These are phyloP conservation scores for Hypoxylon trugodes DNA, from an alignment of 495 filamentous ascomycete species.

Conservation along the genomic window DNA sequence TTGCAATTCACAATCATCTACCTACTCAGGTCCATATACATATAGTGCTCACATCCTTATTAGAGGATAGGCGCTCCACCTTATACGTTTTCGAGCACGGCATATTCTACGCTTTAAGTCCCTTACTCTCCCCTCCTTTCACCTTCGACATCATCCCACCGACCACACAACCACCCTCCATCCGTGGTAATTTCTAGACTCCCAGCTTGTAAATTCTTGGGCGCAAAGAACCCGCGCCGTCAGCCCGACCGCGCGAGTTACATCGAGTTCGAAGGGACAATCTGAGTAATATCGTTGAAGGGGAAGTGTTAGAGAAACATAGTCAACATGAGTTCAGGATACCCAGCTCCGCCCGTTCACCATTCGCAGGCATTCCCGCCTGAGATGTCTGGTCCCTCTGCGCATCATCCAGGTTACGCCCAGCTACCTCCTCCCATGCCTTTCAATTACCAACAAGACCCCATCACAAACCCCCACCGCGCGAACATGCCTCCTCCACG, in stretches of 20 bases:
- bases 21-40: conserved; percentile 10
- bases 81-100: conserved; percentile 28
- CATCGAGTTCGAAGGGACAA: conserved; percentile 1
- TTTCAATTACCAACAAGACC: conserved; percentile 42
- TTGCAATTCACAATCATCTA: conserved; percentile 31
- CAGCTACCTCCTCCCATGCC: conserved; percentile 45
- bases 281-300: conserved; percentile 18
- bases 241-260: conserved; percentile 5
- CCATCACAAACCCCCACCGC: conserved; percentile 46
- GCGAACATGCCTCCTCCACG: conserved; percentile 45
- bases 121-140: not conserved
- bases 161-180: conserved; percentile 6
- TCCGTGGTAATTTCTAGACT: not conserved
- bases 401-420: conserved; percentile 44
- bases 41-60: conserved; percentile 27
- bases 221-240: conserved; percentile 7
- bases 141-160: conserved; percentile 14
- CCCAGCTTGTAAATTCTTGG: conserved; percentile 5
- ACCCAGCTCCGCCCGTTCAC: conserved; percentile 44
- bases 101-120: conserved; percentile 3
- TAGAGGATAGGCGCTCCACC: conserved; percentile 29
- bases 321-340: conserved; percentile 45
- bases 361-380: conserved; percentile 40
- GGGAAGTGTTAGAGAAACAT: conserved; percentile 21
- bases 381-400: conserved; percentile 42